Conservation (phyloP, 1,284 basidiomycete species). For the Ceratobasidium papillatum region DNA sequence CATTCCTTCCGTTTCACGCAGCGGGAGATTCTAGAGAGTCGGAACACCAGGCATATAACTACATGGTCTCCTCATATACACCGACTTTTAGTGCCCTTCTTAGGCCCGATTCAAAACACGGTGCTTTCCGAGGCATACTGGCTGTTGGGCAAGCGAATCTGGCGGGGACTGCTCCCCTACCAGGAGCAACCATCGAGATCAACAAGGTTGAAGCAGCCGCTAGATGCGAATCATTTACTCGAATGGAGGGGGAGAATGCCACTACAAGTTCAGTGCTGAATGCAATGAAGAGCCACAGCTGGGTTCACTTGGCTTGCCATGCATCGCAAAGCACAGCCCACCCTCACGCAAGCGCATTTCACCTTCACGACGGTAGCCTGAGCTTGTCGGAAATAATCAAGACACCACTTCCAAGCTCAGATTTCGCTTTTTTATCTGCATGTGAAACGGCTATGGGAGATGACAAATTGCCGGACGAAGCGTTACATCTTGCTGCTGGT, state of each 20-base stretch:
- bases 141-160: too few relatives aligned
- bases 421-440: conserved; percentile 7
- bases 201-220: too few relatives aligned
- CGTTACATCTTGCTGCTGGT: conserved; percentile 3
- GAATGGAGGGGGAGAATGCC: background rate
- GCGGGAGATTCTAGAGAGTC: background rate
- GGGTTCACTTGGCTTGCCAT: conserved; percentile 26
- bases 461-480: background rate
- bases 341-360: conserved; percentile 3
- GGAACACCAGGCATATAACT: background rate
- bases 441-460: conserved; percentile 10
- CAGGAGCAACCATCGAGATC: too few relatives aligned
- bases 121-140: too few relatives aligned
- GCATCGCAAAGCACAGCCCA: background rate
- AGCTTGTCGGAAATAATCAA: conserved; percentile 4
- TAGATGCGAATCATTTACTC: background rate
- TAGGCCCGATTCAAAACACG: too few relatives aligned
- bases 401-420: background rate
- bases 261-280: background rate
- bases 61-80: background rate
- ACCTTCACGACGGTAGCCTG: conserved; percentile 4
- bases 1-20: background rate
- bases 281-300: background rate
- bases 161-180: too few relatives aligned
- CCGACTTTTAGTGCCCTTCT: background rate